A percentile compares a stretch with the other conserved stretches of the same genome.
phyloP scores from a whole-genome alignment of 768 basidiomycete species.

The Antrodiella citrinella region DNA sequence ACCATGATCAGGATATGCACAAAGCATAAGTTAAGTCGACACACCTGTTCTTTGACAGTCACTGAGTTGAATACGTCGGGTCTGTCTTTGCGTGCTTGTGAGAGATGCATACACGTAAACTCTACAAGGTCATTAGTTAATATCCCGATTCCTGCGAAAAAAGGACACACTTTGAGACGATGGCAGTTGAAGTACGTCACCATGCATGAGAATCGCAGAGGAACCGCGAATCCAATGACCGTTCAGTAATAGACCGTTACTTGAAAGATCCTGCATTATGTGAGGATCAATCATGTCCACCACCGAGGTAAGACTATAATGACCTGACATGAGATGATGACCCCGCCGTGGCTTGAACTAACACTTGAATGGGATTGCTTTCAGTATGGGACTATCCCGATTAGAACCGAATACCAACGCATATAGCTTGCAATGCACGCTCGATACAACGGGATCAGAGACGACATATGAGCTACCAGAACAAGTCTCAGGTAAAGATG shows the following conservation, averaged over 20 bases:
- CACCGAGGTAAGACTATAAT: not conserved
- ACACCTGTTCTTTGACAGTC: not conserved
- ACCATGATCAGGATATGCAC: no score
- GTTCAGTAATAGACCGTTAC: constrained; percentile 69
- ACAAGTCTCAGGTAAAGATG: not conserved
- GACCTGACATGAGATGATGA: constrained; percentile 77
- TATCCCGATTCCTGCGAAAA: not conserved
- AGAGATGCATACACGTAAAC: constrained; percentile 58
- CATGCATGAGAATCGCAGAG: constrained; percentile 69
- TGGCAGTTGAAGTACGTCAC: constrained; percentile 62
- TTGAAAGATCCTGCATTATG: constrained; percentile 71
- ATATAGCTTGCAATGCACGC: constrained; percentile 70
- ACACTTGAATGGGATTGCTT: constrained; percentile 35
- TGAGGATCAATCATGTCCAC: no score
- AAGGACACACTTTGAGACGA: constrained; percentile 45
- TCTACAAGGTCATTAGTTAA: constrained; percentile 28
- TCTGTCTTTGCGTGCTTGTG: constrained; percentile 46
- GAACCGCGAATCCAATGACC: constrained; percentile 58
- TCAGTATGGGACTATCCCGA: constrained; percentile 3
- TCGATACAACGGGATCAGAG: constrained; percentile 54
- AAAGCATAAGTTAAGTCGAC: no score
- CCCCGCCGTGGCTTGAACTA: constrained; percentile 58
- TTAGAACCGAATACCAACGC: constrained; percentile 40
- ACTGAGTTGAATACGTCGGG: constrained; percentile 46
- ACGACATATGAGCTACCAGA: constrained; percentile 49